Percentiles rank a stretch among this genome's conserved stretches.
These are phyloP conservation scores for Euphorbia schlechtendalii DNA, from an alignment of 441 rosid species.

Conservation along the genomic window DNA sequence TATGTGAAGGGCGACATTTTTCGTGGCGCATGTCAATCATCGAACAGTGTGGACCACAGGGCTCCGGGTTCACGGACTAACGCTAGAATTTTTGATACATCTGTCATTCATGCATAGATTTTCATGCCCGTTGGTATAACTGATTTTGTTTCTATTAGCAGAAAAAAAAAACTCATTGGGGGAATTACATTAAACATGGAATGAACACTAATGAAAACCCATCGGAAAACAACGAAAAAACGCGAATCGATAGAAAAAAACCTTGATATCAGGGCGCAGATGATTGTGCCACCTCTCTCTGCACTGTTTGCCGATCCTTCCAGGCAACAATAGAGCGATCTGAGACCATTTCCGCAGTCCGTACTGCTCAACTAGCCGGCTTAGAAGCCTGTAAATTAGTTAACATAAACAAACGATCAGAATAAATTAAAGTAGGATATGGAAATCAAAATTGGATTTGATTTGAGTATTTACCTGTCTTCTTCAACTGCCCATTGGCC, in stretches of 20 bases:
- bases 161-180: not conserved
- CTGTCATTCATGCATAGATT: conserved; percentile 14
- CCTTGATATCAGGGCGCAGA: conserved; percentile 85
- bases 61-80: too few relatives aligned
- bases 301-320: conserved; percentile 90
- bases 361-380: conserved; percentile 53
- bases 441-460: not conserved
- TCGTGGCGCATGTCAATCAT: too few relatives aligned
- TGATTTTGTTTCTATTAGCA: conserved; percentile 13
- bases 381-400: conserved; percentile 36
- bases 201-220: not conserved
- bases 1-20: too few relatives aligned
- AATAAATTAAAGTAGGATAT: too few relatives aligned
- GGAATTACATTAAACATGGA: conserved; percentile 6
- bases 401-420: not conserved
- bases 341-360: conserved; percentile 89
- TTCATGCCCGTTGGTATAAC: conserved; percentile 3
- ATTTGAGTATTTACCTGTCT: conserved; percentile 45
- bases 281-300: conserved; percentile 98
- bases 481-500: conserved; percentile 86
- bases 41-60: too few relatives aligned
- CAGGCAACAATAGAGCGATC: conserved; percentile 77
- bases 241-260: not conserved
- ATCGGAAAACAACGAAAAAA: not conserved
- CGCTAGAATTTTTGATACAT: too few relatives aligned